Evolutionary conservation across 257 asterid genomes (phyloP).

Genomic region (Solanum paucissectum): DNA sequence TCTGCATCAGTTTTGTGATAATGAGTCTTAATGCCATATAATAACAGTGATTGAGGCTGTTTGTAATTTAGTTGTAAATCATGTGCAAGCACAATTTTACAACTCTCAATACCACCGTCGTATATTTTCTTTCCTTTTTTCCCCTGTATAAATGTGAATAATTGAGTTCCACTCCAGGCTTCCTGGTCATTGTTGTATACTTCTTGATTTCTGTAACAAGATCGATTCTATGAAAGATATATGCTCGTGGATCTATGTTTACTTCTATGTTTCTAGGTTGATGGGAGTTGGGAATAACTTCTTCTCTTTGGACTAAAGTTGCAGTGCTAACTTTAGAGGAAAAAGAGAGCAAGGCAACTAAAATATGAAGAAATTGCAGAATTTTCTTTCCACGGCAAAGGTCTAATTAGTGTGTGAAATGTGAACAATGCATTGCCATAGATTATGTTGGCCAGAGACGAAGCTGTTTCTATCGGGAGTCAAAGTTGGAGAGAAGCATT

Average conservation of each 20-base stretch:
- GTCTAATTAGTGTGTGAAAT: neutral
- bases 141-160: neutral
- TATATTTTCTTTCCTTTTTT: neutral
- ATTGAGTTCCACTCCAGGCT: neutral
- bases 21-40: neutral
- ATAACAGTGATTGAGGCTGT: constrained; percentile 7
- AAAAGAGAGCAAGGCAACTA: neutral
- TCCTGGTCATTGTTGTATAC: neutral
- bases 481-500: neutral
- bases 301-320: neutral
- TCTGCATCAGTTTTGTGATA: constrained; percentile 1
- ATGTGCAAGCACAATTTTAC: constrained; percentile 7
- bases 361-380: neutral
- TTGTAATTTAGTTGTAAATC: constrained; percentile 23
- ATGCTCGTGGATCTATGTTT: neutral
- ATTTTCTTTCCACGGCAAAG: neutral
- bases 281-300: neutral
- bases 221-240: neutral
- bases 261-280: neutral
- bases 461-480: neutral
- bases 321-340: neutral
- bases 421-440: neutral
- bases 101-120: neutral
- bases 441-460: neutral
- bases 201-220: neutral